Base-by-base conservation (phyloP, 768 basidiomycete genomes). In the Hericium coralloides region DNA sequence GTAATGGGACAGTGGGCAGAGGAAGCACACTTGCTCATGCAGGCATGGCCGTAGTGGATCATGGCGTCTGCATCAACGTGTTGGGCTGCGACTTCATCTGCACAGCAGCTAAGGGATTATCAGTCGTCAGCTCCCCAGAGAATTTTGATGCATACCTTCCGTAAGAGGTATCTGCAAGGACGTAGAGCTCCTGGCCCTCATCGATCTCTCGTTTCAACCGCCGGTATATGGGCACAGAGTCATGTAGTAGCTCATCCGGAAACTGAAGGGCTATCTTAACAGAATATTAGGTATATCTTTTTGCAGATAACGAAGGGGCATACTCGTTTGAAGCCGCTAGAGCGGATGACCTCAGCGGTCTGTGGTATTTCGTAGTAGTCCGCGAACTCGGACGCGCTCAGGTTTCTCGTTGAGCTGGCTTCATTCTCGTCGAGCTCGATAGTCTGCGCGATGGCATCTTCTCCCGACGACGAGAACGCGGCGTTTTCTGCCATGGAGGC, bases 111-210 rank as follows among this genome's bases (percentile, higher is more conserved):
- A 18, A 23, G 4, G 10, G 12, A 38, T 12, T 15, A 49, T 31
- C 22, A 48, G 10, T 26, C 1, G 15, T 48, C n/a, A 38, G n/a
- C 20, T 37, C 12, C 36, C 37, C 36, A 37, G 5, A 47, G 9
- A 50, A n/a, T 31, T 12, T 17, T 37, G 36, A 18, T 43, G 53
- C 55, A 18, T 73, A 84, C 95, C 90, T 95, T 72, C 95, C 97
- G 70, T 98, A 98, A 4, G 95, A 95, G 20, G 95, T 98, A 70
- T 99, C 95, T 12, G 95, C 95, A n/a, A 98, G 78, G 4, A 97
- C 87, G 68, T 92, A 95, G 22, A 92, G 73, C 63, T 95, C 87
- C 52, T 73, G 74, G 18, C 50, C 68, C 1, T 69, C 69, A 17
- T 76, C 73, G 22, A 83, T 67, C 55, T 65, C 69, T 2, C 66